Percentiles rank a stretch among this genome's conserved stretches.
Conservation (phyloP, 1,139 yeast genomes). For the Geotrichum carabidarum region DNA sequence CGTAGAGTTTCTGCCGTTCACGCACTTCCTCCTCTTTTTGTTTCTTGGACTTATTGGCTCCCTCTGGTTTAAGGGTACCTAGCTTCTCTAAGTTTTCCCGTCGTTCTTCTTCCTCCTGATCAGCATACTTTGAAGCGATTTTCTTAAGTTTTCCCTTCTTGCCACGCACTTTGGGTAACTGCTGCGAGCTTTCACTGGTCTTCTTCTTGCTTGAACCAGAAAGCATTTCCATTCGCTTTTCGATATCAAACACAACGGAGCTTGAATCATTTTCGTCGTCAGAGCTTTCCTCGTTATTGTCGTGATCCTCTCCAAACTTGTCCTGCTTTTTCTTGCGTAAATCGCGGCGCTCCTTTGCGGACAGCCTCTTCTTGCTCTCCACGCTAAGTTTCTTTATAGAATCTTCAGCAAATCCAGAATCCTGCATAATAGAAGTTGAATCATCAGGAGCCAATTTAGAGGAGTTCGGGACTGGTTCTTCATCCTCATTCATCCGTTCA, state of each 20-base stretch:
- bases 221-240: constrained; percentile 12
- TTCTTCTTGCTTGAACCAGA: constrained; percentile 1
- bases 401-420: constrained; percentile 1
- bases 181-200: constrained; percentile 2
- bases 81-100: constrained; percentile 66
- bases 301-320: background rate
- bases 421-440: constrained; percentile 1
- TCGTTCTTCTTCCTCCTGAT: constrained; percentile 89
- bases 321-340: constrained; percentile 3
- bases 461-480: constrained; percentile 9
- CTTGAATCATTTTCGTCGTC: constrained; percentile 20
- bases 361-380: constrained; percentile 19
- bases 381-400: background rate
- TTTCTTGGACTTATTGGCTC: constrained; percentile 28
- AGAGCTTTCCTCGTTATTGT: constrained; percentile 8
- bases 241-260: constrained; percentile 10
- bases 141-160: constrained; percentile 80
- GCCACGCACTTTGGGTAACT: constrained; percentile 56
- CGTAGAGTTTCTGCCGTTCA: constrained; percentile 30
- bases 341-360: constrained; percentile 18
- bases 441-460: constrained; percentile 9
- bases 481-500: constrained; percentile 15
- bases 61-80: constrained; percentile 74
- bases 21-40: constrained; percentile 25
- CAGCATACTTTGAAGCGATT: constrained; percentile 75